A percentile compares a stretch with the other conserved stretches of the same genome.
Evolutionary conservation across 108 stramenopile genomes (phyloP).

Genomic region (Skeletonema menzelii): DNA sequence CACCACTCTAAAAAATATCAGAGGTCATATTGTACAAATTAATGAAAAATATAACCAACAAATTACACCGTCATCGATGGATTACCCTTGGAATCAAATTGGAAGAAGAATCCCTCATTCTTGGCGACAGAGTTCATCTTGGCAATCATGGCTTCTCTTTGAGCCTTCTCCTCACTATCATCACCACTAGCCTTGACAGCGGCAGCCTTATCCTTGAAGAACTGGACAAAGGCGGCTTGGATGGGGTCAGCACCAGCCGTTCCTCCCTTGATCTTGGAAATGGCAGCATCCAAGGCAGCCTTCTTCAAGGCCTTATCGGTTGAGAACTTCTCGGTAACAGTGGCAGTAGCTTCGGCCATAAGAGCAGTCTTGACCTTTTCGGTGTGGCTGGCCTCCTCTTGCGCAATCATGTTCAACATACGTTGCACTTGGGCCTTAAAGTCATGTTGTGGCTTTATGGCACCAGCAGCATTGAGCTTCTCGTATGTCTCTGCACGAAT

Average conservation of each 20-base stretch:
- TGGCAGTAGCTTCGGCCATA: conserved; percentile 80
- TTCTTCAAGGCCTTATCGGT: conserved; percentile 70
- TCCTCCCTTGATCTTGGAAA: conserved; percentile 68
- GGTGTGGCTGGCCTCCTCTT: conserved; percentile 65
- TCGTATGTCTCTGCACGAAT: conserved; percentile 67
- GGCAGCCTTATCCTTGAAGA: conserved; percentile 74
- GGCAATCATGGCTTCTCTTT: conserved; percentile 66
- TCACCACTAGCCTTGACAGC: conserved; percentile 72
- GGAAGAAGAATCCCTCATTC: conserved; percentile 78
- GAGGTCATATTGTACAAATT: neutral
- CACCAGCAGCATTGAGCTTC: conserved; percentile 82
- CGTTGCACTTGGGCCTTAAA: conserved; percentile 84
- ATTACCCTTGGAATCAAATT: conserved; percentile 64
- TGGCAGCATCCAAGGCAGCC: conserved; percentile 70
- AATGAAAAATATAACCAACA: conserved; percentile 5
- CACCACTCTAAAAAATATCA: conserved; percentile 1
- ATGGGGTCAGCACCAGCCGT: conserved; percentile 64
- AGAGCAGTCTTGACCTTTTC: conserved; percentile 85
- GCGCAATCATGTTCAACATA: conserved; percentile 70
- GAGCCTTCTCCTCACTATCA: conserved; percentile 58
- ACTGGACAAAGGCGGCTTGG: conserved; percentile 68
- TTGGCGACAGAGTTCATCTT: conserved; percentile 80
- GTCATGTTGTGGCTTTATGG: conserved; percentile 85
- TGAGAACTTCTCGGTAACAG: conserved; percentile 67
- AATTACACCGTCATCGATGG: conserved; percentile 75